These are phyloP conservation scores for Hymenoscyphus fructigenus DNA, from an alignment of 2,329 filamentous ascomycete species.

Conservation along the genomic window DNA sequence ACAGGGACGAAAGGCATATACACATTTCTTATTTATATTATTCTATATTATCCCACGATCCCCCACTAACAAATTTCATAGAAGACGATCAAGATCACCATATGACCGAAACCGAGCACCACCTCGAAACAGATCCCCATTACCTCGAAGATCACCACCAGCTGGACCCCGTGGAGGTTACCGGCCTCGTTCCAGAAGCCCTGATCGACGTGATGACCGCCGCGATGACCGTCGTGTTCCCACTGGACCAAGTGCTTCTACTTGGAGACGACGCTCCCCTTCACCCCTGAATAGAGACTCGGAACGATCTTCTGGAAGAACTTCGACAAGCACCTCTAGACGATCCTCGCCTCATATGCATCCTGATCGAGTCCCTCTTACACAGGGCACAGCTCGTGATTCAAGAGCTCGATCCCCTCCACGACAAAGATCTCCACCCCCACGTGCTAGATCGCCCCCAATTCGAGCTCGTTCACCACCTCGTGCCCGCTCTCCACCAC, in stretches of 20 bases:
- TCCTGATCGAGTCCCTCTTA: constrained; percentile 49
- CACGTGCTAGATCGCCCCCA: constrained; percentile 10
- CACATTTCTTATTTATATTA: background rate
- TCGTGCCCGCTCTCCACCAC: constrained; percentile 3
- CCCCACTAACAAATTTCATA: constrained; percentile 11
- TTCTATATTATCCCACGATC: background rate
- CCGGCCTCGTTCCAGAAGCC: constrained; percentile 50
- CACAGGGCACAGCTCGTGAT: constrained; percentile 37
- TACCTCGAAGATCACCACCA: constrained; percentile 36
- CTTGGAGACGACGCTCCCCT: constrained; percentile 53
- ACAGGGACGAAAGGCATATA: constrained; percentile 25
- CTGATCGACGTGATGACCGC: constrained; percentile 46
- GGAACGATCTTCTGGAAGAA: constrained; percentile 50
- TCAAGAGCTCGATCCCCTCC: constrained; percentile 31
- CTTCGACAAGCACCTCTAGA: constrained; percentile 58
- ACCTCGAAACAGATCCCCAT: constrained; percentile 34
- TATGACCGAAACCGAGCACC: constrained; percentile 34
- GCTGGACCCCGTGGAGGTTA: constrained; percentile 37
- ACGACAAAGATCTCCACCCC: constrained; percentile 30
- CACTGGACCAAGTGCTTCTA: constrained; percentile 44
- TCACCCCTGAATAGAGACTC: constrained; percentile 49
- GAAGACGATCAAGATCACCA: constrained; percentile 38
- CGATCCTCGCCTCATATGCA: constrained; percentile 61
- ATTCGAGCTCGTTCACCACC: constrained; percentile 14
- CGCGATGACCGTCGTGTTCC: constrained; percentile 39